Evolutionary conservation across 352 stramenopile genomes (phyloP).

Genomic region (Phytophthora pini): DNA sequence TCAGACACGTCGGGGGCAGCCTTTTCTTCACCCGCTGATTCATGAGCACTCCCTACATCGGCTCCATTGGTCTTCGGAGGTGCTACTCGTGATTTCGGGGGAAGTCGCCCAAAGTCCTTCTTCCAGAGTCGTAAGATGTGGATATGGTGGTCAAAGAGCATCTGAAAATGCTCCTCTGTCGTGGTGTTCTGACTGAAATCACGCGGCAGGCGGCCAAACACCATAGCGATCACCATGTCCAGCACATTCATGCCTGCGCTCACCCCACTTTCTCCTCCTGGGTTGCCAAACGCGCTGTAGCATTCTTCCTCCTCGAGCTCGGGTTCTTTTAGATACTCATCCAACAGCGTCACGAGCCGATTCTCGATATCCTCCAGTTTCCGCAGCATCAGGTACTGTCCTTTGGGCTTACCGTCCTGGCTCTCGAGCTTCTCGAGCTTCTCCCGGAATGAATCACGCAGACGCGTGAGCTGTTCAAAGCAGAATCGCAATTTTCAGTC

Average conservation of each 20-base stretch:
- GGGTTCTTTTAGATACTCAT: slow-evolving; percentile 64
- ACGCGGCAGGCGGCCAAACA: slow-evolving; percentile 82
- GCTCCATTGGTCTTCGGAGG: slow-evolving; percentile 15
- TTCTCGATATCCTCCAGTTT: slow-evolving; percentile 86
- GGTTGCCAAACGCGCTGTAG: slow-evolving; percentile 48
- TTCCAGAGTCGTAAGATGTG: slow-evolving; percentile 86
- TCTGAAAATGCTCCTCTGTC: slow-evolving; percentile 74
- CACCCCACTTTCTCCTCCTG: slow-evolving; percentile 25
- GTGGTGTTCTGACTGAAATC: slow-evolving; percentile 59
- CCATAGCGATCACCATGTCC: slow-evolving; percentile 89
- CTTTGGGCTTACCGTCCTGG: slow-evolving; percentile 31
- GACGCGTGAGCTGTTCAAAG: slow-evolving; percentile 47
- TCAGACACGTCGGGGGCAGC: slow-evolving; percentile 14
- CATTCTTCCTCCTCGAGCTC: slow-evolving; percentile 60
- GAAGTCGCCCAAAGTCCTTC: slow-evolving; percentile 83
- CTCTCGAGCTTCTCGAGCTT: slow-evolving; percentile 51
- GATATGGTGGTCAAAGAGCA: slow-evolving; percentile 81
- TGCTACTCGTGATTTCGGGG: slow-evolving; percentile 32
- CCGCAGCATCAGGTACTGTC: slow-evolving; percentile 65
- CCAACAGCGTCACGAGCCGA: slow-evolving; percentile 61
- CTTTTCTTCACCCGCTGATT: slow-evolving; percentile 15
- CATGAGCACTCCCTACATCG: slow-evolving; percentile 17
- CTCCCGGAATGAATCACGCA: slow-evolving; percentile 74
- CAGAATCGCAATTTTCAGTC: background rate
- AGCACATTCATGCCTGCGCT: slow-evolving; percentile 76